Percentiles rank a stretch among this genome's conserved stretches.
phyloP scores from a whole-genome alignment of 2,329 filamentous ascomycete genomes.

The Mariannaea elegans region DNA sequence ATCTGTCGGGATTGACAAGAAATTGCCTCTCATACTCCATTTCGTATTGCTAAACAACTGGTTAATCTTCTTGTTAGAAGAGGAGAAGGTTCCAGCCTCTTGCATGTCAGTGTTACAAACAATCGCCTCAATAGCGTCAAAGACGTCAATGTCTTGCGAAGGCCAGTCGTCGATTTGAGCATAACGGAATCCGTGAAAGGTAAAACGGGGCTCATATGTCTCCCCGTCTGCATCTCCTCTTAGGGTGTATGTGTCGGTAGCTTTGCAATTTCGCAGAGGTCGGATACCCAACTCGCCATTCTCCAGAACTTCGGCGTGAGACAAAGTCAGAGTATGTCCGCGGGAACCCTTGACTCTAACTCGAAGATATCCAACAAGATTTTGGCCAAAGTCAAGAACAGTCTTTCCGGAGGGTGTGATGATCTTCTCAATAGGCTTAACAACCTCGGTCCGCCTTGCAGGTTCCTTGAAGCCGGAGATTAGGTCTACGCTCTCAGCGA shows the following conservation, averaged over 20 bases:
- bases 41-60: constrained; percentile 60
- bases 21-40: constrained; percentile 67
- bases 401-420: constrained; percentile 52
- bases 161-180: constrained; percentile 60
- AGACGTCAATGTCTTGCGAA: constrained; percentile 32
- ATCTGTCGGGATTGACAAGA: constrained; percentile 64
- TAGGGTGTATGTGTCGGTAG: constrained; percentile 21
- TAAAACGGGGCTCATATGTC: constrained; percentile 58
- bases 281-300: constrained; percentile 51
- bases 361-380: constrained; percentile 61
- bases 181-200: constrained; percentile 65
- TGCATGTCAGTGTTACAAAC: constrained; percentile 63
- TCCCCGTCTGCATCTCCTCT: constrained; percentile 26
- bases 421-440: constrained; percentile 34
- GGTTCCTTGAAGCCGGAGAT: constrained; percentile 54
- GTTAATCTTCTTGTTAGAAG: constrained; percentile 60
- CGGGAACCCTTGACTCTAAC: constrained; percentile 48
- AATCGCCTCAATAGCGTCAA: constrained; percentile 39
- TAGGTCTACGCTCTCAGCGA: constrained; percentile 37
- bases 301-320: constrained; percentile 65
- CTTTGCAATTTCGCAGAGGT: constrained; percentile 28
- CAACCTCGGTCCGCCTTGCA: constrained; percentile 14
- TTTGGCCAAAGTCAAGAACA: constrained; percentile 66
- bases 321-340: constrained; percentile 54
- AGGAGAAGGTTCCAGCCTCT: constrained; percentile 59